phyloP scores from a whole-genome alignment of 225 moss, liverwort and hornwort genomes.

The Neckera pumila region DNA sequence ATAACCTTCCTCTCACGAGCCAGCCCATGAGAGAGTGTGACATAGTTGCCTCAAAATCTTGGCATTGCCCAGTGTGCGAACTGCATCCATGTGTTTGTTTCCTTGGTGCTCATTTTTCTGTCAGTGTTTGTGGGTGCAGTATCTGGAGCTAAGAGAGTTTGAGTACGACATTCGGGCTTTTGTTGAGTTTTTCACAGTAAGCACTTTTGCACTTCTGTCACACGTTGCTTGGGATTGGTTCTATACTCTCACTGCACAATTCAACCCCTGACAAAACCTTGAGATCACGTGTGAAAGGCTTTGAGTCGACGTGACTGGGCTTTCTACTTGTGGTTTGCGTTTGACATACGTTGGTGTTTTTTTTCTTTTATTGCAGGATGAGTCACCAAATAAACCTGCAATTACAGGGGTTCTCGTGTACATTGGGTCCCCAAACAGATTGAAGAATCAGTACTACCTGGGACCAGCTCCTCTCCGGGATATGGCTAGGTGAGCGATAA shows the following conservation, averaged over 20 bases:
- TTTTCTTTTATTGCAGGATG: slow-evolving; percentile 10
- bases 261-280: neutral
- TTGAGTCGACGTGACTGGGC: neutral
- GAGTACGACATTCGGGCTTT: slow-evolving; percentile 57
- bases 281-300: neutral
- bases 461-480: slow-evolving; percentile 74
- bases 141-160: slow-evolving; percentile 75
- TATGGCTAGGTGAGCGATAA: slow-evolving; percentile 58
- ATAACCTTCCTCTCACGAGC: neutral
- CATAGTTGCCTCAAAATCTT: neutral
- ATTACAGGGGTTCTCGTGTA: slow-evolving; percentile 69
- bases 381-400: slow-evolving; percentile 47
- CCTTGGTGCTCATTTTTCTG: neutral
- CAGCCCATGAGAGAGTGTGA: neutral
- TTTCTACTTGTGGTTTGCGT: neutral
- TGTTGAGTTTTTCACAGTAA: slow-evolving; percentile 66
- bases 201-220: neutral
- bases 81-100: neutral
- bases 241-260: neutral
- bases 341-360: neutral
- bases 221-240: neutral
- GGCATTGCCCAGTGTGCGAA: neutral
- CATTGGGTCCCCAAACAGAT: slow-evolving; percentile 51
- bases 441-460: slow-evolving; percentile 59
- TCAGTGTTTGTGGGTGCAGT: slow-evolving; percentile 31